phyloP scores from a whole-genome alignment of 2,329 filamentous ascomycete genomes.

The Neonectria sp. region DNA sequence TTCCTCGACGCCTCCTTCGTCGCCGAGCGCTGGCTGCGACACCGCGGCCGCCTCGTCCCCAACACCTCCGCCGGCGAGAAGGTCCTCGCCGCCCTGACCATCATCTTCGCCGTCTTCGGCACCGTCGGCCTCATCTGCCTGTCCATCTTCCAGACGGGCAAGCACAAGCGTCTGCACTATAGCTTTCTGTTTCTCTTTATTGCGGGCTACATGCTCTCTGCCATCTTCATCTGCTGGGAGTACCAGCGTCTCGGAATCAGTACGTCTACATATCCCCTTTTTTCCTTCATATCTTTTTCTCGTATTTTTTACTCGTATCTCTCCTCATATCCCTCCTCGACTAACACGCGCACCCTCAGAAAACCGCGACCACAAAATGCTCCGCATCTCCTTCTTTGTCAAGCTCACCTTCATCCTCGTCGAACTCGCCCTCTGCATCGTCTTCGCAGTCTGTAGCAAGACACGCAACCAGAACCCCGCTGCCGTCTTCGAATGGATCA shows the following conservation, averaged over 20 bases:
- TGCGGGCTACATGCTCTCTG: conserved; percentile 85
- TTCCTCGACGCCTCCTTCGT: conserved; percentile 87
- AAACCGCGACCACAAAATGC: conserved; percentile 81
- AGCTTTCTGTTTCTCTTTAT: conserved; percentile 88
- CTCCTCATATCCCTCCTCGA: background rate
- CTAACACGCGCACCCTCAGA: conserved; percentile 56
- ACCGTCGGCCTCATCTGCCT: conserved; percentile 86
- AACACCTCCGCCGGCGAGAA: conserved; percentile 78
- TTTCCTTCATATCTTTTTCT: no score
- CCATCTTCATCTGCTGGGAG: conserved; percentile 91
- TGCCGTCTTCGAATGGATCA: conserved; percentile 84
- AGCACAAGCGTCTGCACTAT: conserved; percentile 78
- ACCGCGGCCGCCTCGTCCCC: conserved; percentile 82
- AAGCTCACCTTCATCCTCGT: conserved; percentile 89
- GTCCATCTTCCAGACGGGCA: conserved; percentile 87
- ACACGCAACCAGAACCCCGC: conserved; percentile 72
- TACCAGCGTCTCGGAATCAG: conserved; percentile 88
- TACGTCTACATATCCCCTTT: conserved; percentile 52
- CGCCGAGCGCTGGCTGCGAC: conserved; percentile 87
- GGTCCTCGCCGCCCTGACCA: conserved; percentile 72
- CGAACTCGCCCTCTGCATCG: conserved; percentile 81
- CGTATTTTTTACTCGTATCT: background rate
- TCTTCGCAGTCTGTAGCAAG: conserved; percentile 75
- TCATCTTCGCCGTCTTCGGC: conserved; percentile 80
- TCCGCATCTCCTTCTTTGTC: conserved; percentile 86